Evolutionary conservation across 1,284 basidiomycete species (phyloP).

Genomic region (Kwoniella shivajii): DNA sequence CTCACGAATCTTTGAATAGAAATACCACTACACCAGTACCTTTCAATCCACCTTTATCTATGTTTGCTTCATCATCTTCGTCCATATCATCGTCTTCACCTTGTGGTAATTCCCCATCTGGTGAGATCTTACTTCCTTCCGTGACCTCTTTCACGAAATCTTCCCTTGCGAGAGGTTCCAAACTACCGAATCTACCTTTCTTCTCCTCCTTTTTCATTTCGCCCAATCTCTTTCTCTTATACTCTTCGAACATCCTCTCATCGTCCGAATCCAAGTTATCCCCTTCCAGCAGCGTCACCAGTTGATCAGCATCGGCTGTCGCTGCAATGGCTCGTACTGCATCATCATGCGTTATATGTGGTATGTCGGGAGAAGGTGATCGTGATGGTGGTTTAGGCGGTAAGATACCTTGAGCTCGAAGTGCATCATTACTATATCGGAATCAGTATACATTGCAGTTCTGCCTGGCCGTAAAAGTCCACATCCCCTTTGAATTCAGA

Average conservation of each 20-base stretch:
- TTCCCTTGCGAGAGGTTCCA: slow-evolving; percentile 86
- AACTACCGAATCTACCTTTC: slow-evolving; percentile 75
- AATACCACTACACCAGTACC: slow-evolving; percentile 62
- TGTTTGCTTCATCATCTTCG: slow-evolving; percentile 48
- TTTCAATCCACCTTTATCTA: slow-evolving; percentile 33
- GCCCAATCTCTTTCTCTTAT: slow-evolving; percentile 67
- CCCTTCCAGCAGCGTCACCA: slow-evolving; percentile 65
- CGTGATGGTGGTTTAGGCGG: slow-evolving; percentile 69
- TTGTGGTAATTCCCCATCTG: slow-evolving; percentile 60
- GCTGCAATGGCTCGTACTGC: slow-evolving; percentile 55
- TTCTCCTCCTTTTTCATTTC: slow-evolving; percentile 67
- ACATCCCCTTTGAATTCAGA: background rate
- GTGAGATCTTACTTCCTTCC: slow-evolving; percentile 74
- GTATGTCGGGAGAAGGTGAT: slow-evolving; percentile 66
- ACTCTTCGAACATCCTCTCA: slow-evolving; percentile 71
- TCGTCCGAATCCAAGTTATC: slow-evolving; percentile 75
- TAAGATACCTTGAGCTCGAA: slow-evolving; percentile 87
- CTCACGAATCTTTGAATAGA: slow-evolving; percentile 60
- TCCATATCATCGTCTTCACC: slow-evolving; percentile 40
- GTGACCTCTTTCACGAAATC: slow-evolving; percentile 96
- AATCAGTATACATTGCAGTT: background rate
- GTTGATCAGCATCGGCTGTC: slow-evolving; percentile 65
- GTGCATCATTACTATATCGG: slow-evolving; percentile 75
- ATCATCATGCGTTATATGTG: slow-evolving; percentile 50
- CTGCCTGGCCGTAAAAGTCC: slow-evolving; percentile 5